Evolutionary conservation across 441 rosid species (phyloP).

Genomic region (Populus trichocarpa): DNA sequence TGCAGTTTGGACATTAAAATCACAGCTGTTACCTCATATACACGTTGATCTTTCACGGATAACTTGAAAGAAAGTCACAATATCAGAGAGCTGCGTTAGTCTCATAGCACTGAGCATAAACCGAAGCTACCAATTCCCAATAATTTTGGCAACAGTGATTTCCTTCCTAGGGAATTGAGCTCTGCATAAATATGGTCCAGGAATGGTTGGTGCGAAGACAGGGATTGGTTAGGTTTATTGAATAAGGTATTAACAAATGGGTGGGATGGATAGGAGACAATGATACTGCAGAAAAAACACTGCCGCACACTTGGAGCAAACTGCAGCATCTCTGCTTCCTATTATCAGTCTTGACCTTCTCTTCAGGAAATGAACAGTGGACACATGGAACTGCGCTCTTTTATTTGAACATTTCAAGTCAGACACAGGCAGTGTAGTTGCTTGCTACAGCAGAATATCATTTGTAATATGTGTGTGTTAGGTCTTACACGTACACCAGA

Average conservation of each 20-base stretch:
- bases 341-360: not conserved
- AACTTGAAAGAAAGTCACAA: not conserved
- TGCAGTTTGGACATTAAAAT: too few species aligned
- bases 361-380: not conserved
- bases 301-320: not conserved
- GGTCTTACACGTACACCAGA: too few species aligned
- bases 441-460: too few species aligned
- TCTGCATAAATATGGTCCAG: not conserved
- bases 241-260: not conserved
- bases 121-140: not conserved
- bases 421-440: too few species aligned
- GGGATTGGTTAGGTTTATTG: not conserved
- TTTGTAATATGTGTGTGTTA: too few species aligned
- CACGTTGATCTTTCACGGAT: too few species aligned
- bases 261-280: too few species aligned
- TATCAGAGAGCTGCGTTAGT: not conserved
- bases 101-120: not conserved
- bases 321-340: not conserved
- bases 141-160: not conserved
- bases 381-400: not conserved
- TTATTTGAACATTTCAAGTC: not conserved
- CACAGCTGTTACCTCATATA: too few species aligned
- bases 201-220: too few species aligned
- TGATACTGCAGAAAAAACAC: too few species aligned
- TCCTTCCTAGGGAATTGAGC: not conserved